Percentiles rank a stretch among this genome's conserved stretches.
Evolutionary conservation across 2,329 filamentous ascomycete species (phyloP).

Genomic region (Cladophialophora bantiana): DNA sequence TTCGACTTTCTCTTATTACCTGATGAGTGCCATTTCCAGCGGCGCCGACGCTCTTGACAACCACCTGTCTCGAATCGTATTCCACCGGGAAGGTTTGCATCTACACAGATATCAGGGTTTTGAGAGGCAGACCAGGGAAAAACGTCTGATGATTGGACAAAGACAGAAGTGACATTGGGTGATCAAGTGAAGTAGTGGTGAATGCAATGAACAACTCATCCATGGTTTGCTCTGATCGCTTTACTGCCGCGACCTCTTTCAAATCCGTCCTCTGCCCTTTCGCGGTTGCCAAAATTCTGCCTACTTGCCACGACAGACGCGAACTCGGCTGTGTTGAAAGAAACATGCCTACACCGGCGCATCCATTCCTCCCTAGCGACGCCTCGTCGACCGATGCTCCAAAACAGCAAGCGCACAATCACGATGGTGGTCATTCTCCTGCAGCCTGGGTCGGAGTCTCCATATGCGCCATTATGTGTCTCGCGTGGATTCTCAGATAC

Average conservation of each 20-base stretch:
- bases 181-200: not conserved
- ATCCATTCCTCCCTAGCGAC: not conserved
- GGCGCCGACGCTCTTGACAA: no score
- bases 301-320: not conserved
- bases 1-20: no score
- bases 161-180: not conserved
- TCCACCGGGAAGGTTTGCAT: no score
- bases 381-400: not conserved
- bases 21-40: no score
- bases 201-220: not conserved
- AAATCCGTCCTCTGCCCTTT: not conserved
- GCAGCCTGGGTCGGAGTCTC: conserved; percentile 22
- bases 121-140: no score
- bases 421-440: conserved; percentile 1
- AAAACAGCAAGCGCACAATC: not conserved
- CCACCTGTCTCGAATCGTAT: no score
- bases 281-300: not conserved
- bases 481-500: conserved; percentile 21
- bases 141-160: not conserved
- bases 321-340: not conserved
- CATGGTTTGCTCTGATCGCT: not conserved
- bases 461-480: conserved; percentile 26
- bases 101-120: no score
- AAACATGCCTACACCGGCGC: not conserved
- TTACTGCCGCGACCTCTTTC: not conserved